Conservation (phyloP, 164 flowering plant genomes). For the Echeveria elegans region DNA sequence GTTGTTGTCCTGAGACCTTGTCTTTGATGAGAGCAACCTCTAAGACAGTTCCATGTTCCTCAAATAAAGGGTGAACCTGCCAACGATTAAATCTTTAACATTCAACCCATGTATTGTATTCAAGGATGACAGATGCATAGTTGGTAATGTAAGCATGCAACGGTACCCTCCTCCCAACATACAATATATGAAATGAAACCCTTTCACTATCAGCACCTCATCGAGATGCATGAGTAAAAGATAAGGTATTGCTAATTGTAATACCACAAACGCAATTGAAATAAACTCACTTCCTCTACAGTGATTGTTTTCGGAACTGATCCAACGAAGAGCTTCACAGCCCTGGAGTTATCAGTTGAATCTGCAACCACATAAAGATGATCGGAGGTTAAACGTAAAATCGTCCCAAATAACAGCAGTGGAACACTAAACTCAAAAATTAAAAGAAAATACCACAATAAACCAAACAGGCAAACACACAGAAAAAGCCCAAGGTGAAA, state of each 20-base stretch:
- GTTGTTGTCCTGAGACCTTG: conserved; percentile 89
- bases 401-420: neutral
- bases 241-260: too few species aligned
- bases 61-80: conserved; percentile 89
- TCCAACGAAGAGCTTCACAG: conserved; percentile 89
- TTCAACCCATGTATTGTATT: neutral
- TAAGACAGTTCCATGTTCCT: conserved; percentile 79
- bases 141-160: too few species aligned
- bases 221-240: neutral
- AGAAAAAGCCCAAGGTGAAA: neutral
- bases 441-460: neutral
- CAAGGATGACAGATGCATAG: neutral
- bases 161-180: neutral
- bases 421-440: neutral
- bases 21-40: conserved; percentile 95
- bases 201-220: too few species aligned
- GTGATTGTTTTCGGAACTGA: conserved; percentile 90
- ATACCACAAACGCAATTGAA: neutral
- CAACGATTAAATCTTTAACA: conserved; percentile 10
- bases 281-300: conserved; percentile 71
- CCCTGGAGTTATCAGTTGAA: conserved; percentile 35
- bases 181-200: neutral
- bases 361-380: conserved; percentile 31
- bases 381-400: neutral
- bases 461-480: neutral